Evolutionary conservation across 495 filamentous ascomycete genomes (phyloP).

Genomic region (Pseudoneurospora amorphoporcata): DNA sequence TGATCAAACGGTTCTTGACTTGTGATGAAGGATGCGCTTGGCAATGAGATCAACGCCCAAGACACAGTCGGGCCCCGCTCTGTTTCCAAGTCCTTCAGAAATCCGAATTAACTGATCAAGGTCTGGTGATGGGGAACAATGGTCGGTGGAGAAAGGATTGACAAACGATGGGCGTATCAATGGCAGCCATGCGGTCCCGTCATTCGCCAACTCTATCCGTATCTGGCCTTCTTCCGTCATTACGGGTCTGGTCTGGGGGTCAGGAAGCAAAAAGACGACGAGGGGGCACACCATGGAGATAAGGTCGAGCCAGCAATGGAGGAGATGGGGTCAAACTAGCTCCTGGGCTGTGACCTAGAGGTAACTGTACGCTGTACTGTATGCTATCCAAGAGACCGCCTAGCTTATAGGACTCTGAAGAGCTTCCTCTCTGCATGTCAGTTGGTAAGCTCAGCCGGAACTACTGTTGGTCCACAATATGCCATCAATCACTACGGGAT

Average conservation of each 20-base stretch:
- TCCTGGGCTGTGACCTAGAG: neutral
- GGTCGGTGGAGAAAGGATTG: neutral
- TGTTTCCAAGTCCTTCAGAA: neutral
- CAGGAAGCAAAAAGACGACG: neutral
- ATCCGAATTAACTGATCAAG: neutral
- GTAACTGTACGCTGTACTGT: neutral
- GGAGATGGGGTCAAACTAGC: neutral
- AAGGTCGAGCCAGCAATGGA: neutral
- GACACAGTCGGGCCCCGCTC: neutral
- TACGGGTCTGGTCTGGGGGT: neutral
- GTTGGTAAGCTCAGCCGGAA: neutral
- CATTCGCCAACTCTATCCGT: neutral
- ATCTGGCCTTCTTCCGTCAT: neutral
- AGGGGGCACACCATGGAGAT: neutral
- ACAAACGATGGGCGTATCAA: neutral
- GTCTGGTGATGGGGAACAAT: neutral
- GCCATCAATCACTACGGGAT: neutral
- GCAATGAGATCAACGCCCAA: neutral
- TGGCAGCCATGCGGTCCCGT: neutral
- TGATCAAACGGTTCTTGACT: neutral
- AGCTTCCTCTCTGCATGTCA: neutral
- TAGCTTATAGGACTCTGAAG: neutral
- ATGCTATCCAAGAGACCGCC: neutral
- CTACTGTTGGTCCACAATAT: neutral
- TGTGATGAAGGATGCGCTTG: neutral